Evolutionary conservation across 169 alveolate species (phyloP), one percentile per base, ranked within the genome.

Genomic region (Amoebophrya sp.): DNA sequence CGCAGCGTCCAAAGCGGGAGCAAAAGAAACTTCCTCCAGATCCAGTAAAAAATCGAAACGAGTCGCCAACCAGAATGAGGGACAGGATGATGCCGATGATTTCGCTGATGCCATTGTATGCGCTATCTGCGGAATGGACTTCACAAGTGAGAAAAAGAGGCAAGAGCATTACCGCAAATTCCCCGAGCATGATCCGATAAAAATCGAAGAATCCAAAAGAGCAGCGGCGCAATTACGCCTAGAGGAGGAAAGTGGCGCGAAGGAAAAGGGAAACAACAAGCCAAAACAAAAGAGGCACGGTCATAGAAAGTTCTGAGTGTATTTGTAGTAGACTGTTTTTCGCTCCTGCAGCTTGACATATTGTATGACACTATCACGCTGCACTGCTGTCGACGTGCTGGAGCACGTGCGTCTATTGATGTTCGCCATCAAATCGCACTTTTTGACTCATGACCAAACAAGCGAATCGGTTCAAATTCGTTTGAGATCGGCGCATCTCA

Each of bases 211-310:
- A 26, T 29, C 83, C 1, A 0, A 12, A 36, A 26, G 2, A 36
- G 39, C 2, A 1, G 83, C 83, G 33, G n/a, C 18, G 26, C 10
- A 26, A 10, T 1, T 26, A 6, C 3, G 33, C 83, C 36, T 12
- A n/a, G n/a, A n/a, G 3, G 2, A 29, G 83, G 83, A 6, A 26
- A 6, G 39, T 18, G 83, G 83, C 36, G n/a, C 18, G 83, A 29
- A 65, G n/a, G 83, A 65, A 18, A 65, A 65, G 33, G 83, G 83
- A 26, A 65, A 65, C 33, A 65, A 65, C 83, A 65, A 65, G 33
- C 83, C 83, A 65, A 65, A 65, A 65, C 83, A 65, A 26, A 65
- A 65, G 26, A 29, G 83, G 33, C 83, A 65, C n/a, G 83, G 83
- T 1, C 83, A 65, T 26, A 65, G 83, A 36, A 65, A 65, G 83